phyloP scores from a whole-genome alignment of 2,329 filamentous ascomycete species.

The Xylaria sp. region DNA sequence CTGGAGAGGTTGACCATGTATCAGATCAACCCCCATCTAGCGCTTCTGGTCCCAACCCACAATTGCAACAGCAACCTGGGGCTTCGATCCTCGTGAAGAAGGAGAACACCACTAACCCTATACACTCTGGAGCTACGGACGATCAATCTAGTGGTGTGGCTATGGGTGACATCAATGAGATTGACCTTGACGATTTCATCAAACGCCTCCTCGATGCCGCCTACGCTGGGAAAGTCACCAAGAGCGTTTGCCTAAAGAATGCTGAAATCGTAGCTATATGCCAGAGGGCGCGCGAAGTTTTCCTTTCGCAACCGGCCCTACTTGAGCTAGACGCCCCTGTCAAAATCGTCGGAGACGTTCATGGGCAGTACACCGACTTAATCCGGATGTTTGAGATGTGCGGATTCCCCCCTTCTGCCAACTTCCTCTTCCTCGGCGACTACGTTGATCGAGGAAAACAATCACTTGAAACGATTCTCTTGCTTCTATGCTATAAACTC shows the following conservation, averaged over 20 bases:
- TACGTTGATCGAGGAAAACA: slow-evolving; percentile 99
- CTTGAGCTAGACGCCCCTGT: slow-evolving; percentile 92
- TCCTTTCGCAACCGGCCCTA: slow-evolving; percentile 89
- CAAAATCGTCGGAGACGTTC: slow-evolving; percentile 96
- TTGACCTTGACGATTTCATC: slow-evolving; percentile 97
- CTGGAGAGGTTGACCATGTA: slow-evolving; percentile 91
- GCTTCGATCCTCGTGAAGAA: slow-evolving; percentile 90
- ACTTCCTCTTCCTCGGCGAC: slow-evolving; percentile 96
- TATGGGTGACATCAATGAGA: slow-evolving; percentile 88
- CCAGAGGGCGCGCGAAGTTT: slow-evolving; percentile 83
- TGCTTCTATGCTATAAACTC: slow-evolving; percentile 98
- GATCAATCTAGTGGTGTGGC: slow-evolving; percentile 61
- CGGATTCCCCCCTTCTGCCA: slow-evolving; percentile 88
- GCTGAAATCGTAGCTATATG: slow-evolving; percentile 96
- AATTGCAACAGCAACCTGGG: slow-evolving; percentile 70
- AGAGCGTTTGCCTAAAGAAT: slow-evolving; percentile 96
- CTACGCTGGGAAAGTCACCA: slow-evolving; percentile 96
- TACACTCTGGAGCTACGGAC: slow-evolving; percentile 50
- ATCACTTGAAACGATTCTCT: slow-evolving; percentile 96
- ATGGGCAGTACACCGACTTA: slow-evolving; percentile 94
- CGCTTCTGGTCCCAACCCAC: slow-evolving; percentile 60
- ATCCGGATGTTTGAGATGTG: slow-evolving; percentile 99
- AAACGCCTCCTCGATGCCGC: slow-evolving; percentile 91
- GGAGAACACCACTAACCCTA: slow-evolving; percentile 71
- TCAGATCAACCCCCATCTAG: slow-evolving; percentile 86